Conservation (phyloP, 306 rosid genomes). For the Corylus avellana region DNA sequence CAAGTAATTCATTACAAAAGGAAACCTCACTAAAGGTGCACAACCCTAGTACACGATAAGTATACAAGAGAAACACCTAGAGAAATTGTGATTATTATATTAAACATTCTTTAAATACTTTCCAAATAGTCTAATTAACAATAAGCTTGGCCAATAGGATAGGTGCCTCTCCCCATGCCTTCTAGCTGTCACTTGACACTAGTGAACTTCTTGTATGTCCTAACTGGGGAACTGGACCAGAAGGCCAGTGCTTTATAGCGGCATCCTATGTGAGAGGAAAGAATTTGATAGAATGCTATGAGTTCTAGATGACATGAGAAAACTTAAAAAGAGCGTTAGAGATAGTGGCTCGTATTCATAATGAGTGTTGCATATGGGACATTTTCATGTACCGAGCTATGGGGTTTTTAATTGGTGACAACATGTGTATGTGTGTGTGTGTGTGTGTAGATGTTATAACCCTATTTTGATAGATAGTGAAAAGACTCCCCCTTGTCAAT, state of each 20-base stretch:
- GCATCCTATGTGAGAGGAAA: background rate
- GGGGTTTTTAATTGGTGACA: too few species aligned
- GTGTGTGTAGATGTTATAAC: too few species aligned
- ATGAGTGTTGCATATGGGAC: too few species aligned
- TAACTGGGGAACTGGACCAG: background rate
- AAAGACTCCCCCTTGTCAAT: too few species aligned
- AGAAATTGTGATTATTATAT: background rate
- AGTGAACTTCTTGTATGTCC: background rate
- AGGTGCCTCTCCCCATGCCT: background rate
- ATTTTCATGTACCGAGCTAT: too few species aligned
- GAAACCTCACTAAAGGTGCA: background rate
- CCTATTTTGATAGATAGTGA: too few species aligned
- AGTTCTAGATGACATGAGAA: background rate
- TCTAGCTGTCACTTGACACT: background rate
- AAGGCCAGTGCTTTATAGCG: background rate
- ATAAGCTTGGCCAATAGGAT: background rate
- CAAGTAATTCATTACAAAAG: background rate
- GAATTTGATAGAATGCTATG: background rate
- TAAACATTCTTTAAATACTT: background rate
- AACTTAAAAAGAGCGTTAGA: background rate
- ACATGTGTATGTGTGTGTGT: too few species aligned
- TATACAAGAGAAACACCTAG: background rate
- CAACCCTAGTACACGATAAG: background rate
- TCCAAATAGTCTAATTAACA: background rate
- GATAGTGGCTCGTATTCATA: too few species aligned